Evolutionary conservation across 768 basidiomycete genomes (phyloP).

Genomic region (Inosperma sp.): DNA sequence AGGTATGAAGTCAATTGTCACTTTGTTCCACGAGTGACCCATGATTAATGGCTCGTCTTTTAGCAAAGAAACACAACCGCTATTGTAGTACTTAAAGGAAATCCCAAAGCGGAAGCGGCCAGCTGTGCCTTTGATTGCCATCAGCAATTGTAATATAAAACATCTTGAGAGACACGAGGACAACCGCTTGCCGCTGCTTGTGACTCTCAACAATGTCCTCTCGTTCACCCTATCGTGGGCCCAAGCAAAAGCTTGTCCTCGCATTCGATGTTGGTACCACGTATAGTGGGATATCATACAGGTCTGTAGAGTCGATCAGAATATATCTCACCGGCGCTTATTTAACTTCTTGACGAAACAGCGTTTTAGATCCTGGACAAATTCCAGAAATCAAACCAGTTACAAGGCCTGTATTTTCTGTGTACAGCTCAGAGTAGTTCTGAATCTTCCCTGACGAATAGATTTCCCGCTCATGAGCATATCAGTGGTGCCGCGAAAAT

Average conservation of each 20-base stretch:
- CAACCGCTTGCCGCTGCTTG: not conserved
- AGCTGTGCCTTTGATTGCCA: no score
- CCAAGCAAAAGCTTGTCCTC: slow-evolving; percentile 15
- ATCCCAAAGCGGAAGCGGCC: no score
- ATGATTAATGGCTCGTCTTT: no score
- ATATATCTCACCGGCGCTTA: no score
- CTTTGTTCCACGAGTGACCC: no score
- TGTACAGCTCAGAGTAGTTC: slow-evolving; percentile 7
- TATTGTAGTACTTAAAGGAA: no score
- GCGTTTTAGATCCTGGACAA: slow-evolving; percentile 35
- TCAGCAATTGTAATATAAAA: no score
- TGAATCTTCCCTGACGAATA: slow-evolving; percentile 12
- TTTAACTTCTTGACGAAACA: slow-evolving; percentile 3
- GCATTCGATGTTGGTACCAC: slow-evolving; percentile 21
- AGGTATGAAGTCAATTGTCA: no score
- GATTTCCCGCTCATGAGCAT: slow-evolving; percentile 45
- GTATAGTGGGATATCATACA: slow-evolving; percentile 19
- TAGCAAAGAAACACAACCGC: no score
- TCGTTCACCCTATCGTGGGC: slow-evolving; percentile 14
- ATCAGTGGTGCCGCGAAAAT: slow-evolving; percentile 40
- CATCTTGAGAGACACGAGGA: no score
- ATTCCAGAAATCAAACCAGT: slow-evolving; percentile 37
- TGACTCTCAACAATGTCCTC: not conserved
- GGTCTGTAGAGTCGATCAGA: not conserved
- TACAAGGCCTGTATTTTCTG: slow-evolving; percentile 30